Evolutionary conservation across 495 filamentous ascomycete species (phyloP), one percentile per base, ranked within the genome.

Genomic region (Penicillium alfredii): DNA sequence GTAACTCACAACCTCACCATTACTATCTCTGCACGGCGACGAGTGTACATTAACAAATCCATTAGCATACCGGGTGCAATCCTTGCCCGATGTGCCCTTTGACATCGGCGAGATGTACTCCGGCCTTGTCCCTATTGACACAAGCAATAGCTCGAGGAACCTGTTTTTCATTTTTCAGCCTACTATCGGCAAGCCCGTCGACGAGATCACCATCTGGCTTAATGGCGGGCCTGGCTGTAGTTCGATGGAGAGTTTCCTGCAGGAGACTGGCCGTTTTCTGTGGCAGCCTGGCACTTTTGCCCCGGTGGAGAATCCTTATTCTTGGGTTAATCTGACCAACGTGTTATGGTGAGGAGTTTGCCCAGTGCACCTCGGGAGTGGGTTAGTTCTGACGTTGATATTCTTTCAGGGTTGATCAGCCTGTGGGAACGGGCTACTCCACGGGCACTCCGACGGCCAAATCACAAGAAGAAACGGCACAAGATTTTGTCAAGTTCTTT

Each of bases 91-190:
- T 20, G 80, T 89, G 6, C 60, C 75, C 34, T 88, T 83, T 33
- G 78, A 86, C 37, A 60, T 84, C 40, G 83, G 84, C 20, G 84
- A 89, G 55, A 78, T 76, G 2, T 88, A 88, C 54, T 82, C 84
- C 12, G 84, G 84, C 2, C 61, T 78, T 11, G 62, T 92, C 6
- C 82, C 85, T 6, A 85, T 88, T 43, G 64, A 77, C 28, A 71
- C 76, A 45, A 54, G 60, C 8, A 69, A 74, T 33, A 53, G 73
- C 10, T 66, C 64, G 4, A 54, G 68, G 4, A 43, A 59, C 9
- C 56, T 78, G 6, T 75, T 76, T 46, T 77, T 73, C 45, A 56
- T 75, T 24, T 76, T 69, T 40, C 64, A 69, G 27, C 68, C 68
- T 4, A 73, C 53, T 1, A 53, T 72, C 18, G 68, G 65, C 9